Conservation (phyloP, 2,329 filamentous ascomycete genomes). For the Ophiostoma perfectum region DNA sequence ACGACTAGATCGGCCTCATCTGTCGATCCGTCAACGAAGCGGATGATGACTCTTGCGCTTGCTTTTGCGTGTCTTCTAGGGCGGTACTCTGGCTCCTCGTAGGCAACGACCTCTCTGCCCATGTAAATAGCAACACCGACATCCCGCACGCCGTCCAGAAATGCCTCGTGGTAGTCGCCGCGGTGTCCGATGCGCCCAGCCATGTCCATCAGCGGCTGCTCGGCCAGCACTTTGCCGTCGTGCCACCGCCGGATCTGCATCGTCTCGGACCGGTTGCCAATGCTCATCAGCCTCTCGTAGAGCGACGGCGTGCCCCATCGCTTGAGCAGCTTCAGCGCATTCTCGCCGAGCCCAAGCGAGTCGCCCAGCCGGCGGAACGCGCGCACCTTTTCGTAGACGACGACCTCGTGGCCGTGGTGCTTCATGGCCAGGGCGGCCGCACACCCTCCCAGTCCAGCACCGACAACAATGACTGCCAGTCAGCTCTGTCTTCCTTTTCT, state of each 20-base stretch:
- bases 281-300: conserved; percentile 37
- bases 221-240: conserved; percentile 43
- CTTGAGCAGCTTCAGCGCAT: conserved; percentile 42
- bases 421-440: conserved; percentile 45
- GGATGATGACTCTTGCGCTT: conserved; percentile 25
- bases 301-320: conserved; percentile 35
- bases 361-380: conserved; percentile 42
- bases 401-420: conserved; percentile 41
- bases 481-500: neutral
- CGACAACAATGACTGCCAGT: conserved; percentile 39
- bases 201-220: conserved; percentile 48
- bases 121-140: conserved; percentile 24
- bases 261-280: conserved; percentile 43
- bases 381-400: conserved; percentile 42
- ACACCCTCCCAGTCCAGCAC: conserved; percentile 46
- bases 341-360: conserved; percentile 43
- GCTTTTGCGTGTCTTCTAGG: neutral
- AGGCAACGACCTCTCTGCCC: neutral
- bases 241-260: conserved; percentile 46
- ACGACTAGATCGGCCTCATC: conserved; percentile 45
- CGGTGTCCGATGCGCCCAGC: conserved; percentile 43
- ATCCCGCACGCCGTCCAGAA: conserved; percentile 37
- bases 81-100: neutral
- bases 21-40: conserved; percentile 34
- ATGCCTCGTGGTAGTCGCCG: conserved; percentile 41